A percentile compares a stretch with the other conserved stretches of the same genome.
Conservation (phyloP, 2,329 filamentous ascomycete genomes). For the Epicoccum sorghinum region DNA sequence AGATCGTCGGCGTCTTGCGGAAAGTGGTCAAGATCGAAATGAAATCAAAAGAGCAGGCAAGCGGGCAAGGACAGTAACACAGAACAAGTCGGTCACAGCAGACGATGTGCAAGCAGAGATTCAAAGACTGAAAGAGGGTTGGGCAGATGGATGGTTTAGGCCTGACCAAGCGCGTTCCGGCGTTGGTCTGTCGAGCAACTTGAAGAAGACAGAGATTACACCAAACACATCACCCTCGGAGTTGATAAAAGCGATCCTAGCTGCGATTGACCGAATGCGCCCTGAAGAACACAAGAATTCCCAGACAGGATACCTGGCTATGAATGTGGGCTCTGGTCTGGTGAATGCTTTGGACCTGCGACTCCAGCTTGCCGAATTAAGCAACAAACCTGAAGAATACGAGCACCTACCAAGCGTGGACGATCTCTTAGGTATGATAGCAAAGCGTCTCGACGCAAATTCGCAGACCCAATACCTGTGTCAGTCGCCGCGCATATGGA, state of each 20-base stretch:
- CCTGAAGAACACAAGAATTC: background rate
- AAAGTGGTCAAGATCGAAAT: background rate
- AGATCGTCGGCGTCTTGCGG: background rate
- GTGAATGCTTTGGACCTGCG: background rate
- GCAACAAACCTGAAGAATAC: background rate
- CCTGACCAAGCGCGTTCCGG: background rate
- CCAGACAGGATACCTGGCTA: background rate
- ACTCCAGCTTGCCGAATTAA: background rate
- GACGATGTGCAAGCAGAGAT: background rate
- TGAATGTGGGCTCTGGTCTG: background rate
- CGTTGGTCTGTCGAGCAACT: background rate
- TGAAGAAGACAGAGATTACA: background rate
- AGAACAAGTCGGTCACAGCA: background rate
- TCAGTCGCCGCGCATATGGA: background rate
- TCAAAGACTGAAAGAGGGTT: background rate
- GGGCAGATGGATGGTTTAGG: background rate
- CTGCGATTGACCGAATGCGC: background rate
- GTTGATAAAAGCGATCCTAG: background rate
- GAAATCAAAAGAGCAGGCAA: background rate
- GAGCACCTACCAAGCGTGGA: background rate
- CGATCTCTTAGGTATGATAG: background rate
- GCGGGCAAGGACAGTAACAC: background rate
- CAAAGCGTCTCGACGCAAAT: background rate
- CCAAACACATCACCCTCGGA: background rate
- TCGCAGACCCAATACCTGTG: background rate